phyloP scores from a whole-genome alignment of 2,329 filamentous ascomycete genomes.

The Keithomyces neogunnii region DNA sequence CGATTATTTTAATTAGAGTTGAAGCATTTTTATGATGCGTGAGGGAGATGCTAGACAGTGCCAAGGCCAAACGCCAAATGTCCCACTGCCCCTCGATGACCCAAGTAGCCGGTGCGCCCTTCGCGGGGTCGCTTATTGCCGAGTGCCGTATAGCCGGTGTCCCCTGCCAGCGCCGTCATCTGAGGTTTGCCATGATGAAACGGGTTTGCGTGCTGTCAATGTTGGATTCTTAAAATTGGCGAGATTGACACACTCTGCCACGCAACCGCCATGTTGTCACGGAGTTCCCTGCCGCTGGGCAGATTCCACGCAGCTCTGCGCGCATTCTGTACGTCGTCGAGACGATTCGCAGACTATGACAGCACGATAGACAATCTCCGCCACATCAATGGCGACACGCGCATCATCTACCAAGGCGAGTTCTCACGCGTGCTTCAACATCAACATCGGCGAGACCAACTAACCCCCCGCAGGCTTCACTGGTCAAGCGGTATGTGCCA shows the following conservation, averaged over 20 bases:
- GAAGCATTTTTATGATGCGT: no score
- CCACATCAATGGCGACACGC: slow-evolving; percentile 15
- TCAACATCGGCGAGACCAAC: background rate
- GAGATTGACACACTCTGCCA: background rate
- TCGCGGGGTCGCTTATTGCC: background rate
- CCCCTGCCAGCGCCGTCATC: background rate
- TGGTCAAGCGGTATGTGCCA: slow-evolving; percentile 23
- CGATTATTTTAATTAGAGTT: slow-evolving; percentile 29
- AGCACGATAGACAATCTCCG: slow-evolving; percentile 21
- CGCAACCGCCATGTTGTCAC: background rate
- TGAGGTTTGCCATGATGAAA: no score
- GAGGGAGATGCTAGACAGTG: no score
- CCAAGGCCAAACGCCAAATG: no score
- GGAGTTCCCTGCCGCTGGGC: background rate
- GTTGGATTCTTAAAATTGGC: no score
- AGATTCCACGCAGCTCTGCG: background rate
- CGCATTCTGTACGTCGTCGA: background rate
- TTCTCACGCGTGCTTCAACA: background rate
- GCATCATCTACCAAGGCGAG: slow-evolving; percentile 28
- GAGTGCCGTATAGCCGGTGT: background rate
- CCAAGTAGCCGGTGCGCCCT: background rate
- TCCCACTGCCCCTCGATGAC: background rate
- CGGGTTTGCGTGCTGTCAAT: no score
- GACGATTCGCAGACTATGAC: slow-evolving; percentile 11
- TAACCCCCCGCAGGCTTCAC: slow-evolving; percentile 23